Percentiles rank a stretch among this genome's conserved stretches.
These are phyloP conservation scores for Aureobasidium uvarum DNA, from an alignment of 2,329 filamentous ascomycete species.

Conservation along the genomic window DNA sequence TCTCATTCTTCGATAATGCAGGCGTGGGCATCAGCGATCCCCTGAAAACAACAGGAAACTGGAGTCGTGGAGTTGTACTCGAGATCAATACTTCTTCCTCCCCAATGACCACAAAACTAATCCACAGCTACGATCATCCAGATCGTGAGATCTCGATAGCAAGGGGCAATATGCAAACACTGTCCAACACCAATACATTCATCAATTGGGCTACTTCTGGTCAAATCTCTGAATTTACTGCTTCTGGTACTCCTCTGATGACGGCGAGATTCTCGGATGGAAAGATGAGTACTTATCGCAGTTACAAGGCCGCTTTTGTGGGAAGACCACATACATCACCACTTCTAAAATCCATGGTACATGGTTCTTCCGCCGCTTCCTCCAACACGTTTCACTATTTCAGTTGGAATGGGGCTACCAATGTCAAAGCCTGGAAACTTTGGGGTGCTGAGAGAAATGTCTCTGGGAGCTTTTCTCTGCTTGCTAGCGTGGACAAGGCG, in stretches of 20 bases:
- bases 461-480: not conserved
- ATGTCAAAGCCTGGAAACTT: conserved; percentile 40
- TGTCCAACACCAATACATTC: conserved; percentile 41
- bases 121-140: conserved; percentile 37
- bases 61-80: conserved; percentile 15
- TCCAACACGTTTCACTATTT: conserved; percentile 39
- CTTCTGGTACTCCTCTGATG: conserved; percentile 37
- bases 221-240: conserved; percentile 39
- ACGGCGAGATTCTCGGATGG: conserved; percentile 38
- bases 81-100: conserved; percentile 15
- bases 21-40: not conserved
- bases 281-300: conserved; percentile 42
- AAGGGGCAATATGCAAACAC: conserved; percentile 40
- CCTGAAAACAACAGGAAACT: not conserved
- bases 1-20: conserved; percentile 26
- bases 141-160: conserved; percentile 35
- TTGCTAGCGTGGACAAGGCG: conserved; percentile 8
- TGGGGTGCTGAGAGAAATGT: conserved; percentile 29
- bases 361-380: conserved; percentile 34
- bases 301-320: conserved; percentile 42
- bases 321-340: conserved; percentile 34
- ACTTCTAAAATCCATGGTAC: conserved; percentile 35
- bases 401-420: conserved; percentile 43
- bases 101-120: conserved; percentile 2
- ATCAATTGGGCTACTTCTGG: conserved; percentile 40